Evolutionary conservation across 257 asterid genomes (phyloP).

Genomic region (Fraxinus americana): DNA sequence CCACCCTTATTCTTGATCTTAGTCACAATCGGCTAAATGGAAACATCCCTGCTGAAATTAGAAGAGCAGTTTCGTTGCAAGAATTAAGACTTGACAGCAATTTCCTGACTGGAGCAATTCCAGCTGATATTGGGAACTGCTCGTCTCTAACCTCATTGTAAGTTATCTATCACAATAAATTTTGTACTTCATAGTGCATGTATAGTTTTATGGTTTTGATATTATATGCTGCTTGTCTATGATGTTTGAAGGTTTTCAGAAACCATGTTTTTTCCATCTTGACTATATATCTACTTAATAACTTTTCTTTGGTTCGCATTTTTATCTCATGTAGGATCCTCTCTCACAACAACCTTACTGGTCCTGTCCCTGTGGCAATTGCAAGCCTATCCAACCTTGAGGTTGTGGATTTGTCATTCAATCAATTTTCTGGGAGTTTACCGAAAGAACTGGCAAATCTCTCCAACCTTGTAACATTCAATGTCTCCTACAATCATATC

Average conservation of each 20-base stretch:
- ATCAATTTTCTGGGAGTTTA: slow-evolving; percentile 64
- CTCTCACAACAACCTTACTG: slow-evolving; percentile 67
- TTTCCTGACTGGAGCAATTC: slow-evolving; percentile 52
- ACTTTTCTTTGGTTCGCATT: slow-evolving; percentile 9
- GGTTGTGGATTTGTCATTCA: slow-evolving; percentile 69
- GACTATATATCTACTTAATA: neutral
- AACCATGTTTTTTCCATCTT: neutral
- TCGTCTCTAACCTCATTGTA: slow-evolving; percentile 66
- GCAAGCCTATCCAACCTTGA: slow-evolving; percentile 61
- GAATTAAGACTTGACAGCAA: slow-evolving; percentile 62
- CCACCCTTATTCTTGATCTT: slow-evolving; percentile 55
- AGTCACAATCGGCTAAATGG: slow-evolving; percentile 70
- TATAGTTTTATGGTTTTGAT: neutral
- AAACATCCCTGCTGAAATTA: slow-evolving; percentile 60
- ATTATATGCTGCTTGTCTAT: neutral
- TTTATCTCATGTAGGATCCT: slow-evolving; percentile 52
- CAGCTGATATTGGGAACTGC: slow-evolving; percentile 55
- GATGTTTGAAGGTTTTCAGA: neutral
- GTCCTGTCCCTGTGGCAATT: slow-evolving; percentile 55
- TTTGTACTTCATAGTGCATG: neutral
- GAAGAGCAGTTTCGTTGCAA: slow-evolving; percentile 52
- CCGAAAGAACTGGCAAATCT: slow-evolving; percentile 73
- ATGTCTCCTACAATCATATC: slow-evolving; percentile 70
- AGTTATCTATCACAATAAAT: slow-evolving; percentile 32
- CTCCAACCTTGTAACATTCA: slow-evolving; percentile 57